These are phyloP conservation scores for Alternaria sp. DNA, from an alignment of 2,329 filamentous ascomycete species.

Conservation along the genomic window DNA sequence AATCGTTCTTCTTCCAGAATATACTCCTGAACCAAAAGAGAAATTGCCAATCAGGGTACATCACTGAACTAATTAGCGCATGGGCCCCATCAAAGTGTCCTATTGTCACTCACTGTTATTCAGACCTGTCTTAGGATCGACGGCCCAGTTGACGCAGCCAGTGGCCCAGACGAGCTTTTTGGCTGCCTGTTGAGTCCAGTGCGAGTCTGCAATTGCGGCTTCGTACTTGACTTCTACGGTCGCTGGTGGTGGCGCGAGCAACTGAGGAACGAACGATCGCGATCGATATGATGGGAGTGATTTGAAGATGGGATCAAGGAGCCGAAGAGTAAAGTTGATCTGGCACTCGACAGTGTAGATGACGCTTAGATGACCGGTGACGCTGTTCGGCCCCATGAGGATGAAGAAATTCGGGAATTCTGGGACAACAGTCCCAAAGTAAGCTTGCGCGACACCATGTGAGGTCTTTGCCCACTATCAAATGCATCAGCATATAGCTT, in stretches of 20 bases:
- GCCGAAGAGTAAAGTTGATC: constrained; percentile 58
- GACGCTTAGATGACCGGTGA: constrained; percentile 61
- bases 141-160: constrained; percentile 63
- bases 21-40: constrained; percentile 60
- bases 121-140: constrained; percentile 57
- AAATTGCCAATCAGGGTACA: constrained; percentile 64
- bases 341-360: constrained; percentile 63
- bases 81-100: not conserved
- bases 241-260: constrained; percentile 31
- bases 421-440: constrained; percentile 60
- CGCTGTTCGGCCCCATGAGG: constrained; percentile 50
- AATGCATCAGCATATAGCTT: constrained; percentile 4
- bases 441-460: constrained; percentile 54
- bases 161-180: constrained; percentile 59
- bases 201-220: constrained; percentile 49
- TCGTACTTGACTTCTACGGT: constrained; percentile 51
- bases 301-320: constrained; percentile 55
- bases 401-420: constrained; percentile 38
- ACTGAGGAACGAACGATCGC: constrained; percentile 29
- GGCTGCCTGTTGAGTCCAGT: constrained; percentile 54
- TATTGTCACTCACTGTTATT: constrained; percentile 52
- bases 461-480: constrained; percentile 52
- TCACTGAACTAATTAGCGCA: constrained; percentile 38
- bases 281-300: constrained; percentile 41
- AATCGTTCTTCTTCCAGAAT: constrained; percentile 54